Percentiles rank a stretch among this genome's conserved stretches.
Evolutionary conservation across 1,284 basidiomycete genomes (phyloP).

Genomic region (Cutaneotrichosporon sp.): DNA sequence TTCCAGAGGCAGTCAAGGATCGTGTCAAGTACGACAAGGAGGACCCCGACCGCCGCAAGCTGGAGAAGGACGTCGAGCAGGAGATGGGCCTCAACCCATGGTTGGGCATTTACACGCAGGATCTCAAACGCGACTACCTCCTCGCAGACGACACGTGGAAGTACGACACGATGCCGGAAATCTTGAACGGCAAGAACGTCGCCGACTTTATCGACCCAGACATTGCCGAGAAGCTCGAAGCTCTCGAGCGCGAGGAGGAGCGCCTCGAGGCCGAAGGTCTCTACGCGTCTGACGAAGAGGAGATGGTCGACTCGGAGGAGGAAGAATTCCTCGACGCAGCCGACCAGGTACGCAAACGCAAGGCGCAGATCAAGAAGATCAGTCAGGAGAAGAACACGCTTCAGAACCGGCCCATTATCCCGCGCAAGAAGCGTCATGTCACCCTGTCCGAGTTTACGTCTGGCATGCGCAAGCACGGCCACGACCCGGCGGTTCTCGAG

Average conservation of each 20-base stretch:
- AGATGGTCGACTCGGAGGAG: slow-evolving; percentile 84
- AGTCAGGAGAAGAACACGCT: slow-evolving; percentile 82
- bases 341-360: slow-evolving; percentile 60
- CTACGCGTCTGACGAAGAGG: slow-evolving; percentile 83
- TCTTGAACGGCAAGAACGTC: slow-evolving; percentile 97
- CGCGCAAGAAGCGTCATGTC: slow-evolving; percentile 77
- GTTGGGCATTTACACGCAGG: slow-evolving; percentile 82
- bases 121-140: slow-evolving; percentile 76
- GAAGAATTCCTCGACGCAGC: slow-evolving; percentile 70
- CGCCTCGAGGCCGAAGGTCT: slow-evolving; percentile 87
- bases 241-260: slow-evolving; percentile 95
- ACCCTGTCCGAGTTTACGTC: slow-evolving; percentile 80
- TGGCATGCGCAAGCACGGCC: slow-evolving; percentile 76
- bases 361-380: slow-evolving; percentile 61
- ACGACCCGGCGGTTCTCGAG: slow-evolving; percentile 82
- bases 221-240: slow-evolving; percentile 92
- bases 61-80: slow-evolving; percentile 73
- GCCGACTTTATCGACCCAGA: slow-evolving; percentile 99
- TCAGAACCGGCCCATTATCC: slow-evolving; percentile 78
- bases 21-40: slow-evolving; percentile 77
- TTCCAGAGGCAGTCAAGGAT: slow-evolving; percentile 71
- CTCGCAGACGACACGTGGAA: slow-evolving; percentile 93
- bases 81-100: slow-evolving; percentile 63
- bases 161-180: slow-evolving; percentile 89
- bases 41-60: slow-evolving; percentile 64